Evolutionary conservation across 1,284 basidiomycete species (phyloP).

Genomic region (Papiliotrema flavescens): DNA sequence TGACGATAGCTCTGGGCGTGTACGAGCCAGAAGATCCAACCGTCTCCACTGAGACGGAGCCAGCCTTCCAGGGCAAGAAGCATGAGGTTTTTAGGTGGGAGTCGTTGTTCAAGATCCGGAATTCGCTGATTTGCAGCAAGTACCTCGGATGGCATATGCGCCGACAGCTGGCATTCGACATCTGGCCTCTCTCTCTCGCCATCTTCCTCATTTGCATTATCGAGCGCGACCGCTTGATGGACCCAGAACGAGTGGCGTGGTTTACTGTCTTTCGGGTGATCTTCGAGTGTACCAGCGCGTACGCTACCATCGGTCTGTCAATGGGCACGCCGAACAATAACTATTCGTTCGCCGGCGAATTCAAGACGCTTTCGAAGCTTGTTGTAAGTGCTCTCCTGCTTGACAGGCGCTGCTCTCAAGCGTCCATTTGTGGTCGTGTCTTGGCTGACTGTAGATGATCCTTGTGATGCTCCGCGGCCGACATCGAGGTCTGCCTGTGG

Average conservation of each 20-base stretch:
- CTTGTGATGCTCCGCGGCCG: constrained; percentile 40
- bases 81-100: constrained; percentile 27
- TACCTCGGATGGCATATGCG: constrained; percentile 38
- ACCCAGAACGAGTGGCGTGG: constrained; percentile 22
- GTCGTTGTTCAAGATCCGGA: no score
- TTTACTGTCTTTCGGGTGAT: constrained; percentile 31
- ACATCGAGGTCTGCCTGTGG: constrained; percentile 7
- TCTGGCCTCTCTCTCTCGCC: constrained; percentile 35
- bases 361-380: constrained; percentile 39
- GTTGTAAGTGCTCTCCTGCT: constrained; percentile 21
- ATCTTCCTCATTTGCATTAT: constrained; percentile 31
- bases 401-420: no score
- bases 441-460: constrained; percentile 23
- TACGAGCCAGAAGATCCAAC: constrained; percentile 19
- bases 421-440: not conserved
- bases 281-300: constrained; percentile 38
- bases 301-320: constrained; percentile 32
- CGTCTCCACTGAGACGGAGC: constrained; percentile 18
- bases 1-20: constrained; percentile 23
- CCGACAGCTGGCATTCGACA: constrained; percentile 38
- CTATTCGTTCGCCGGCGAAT: constrained; percentile 37
- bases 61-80: constrained; percentile 17
- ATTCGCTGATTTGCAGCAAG: constrained; percentile 18
- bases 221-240: constrained; percentile 30
- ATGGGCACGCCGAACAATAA: constrained; percentile 36